A percentile compares a stretch with the other conserved stretches of the same genome.
phyloP scores from a whole-genome alignment of 345 rosid genomes.

The Aquilaria yunnanensis region DNA sequence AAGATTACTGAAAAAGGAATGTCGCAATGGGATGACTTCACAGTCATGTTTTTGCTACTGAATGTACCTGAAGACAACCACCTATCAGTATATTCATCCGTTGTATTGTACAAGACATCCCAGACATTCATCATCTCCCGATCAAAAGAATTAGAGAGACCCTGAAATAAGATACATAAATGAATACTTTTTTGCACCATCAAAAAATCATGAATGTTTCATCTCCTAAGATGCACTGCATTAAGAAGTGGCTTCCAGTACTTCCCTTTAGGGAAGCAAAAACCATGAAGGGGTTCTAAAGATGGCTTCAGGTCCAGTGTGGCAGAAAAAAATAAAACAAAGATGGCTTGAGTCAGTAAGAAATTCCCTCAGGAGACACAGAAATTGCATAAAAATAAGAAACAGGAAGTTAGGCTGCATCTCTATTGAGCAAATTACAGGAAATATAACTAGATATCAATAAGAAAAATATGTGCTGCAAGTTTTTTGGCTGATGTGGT shows the following conservation, averaged over 20 bases:
- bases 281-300: background rate
- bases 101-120: conserved; percentile 62
- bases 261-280: conserved; percentile 1
- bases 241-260: background rate
- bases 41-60: background rate
- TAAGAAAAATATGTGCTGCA: too few relatives aligned
- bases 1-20: background rate
- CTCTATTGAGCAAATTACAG: too few relatives aligned
- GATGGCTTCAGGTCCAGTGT: too few relatives aligned
- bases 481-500: too few relatives aligned
- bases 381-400: too few relatives aligned
- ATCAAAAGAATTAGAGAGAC: conserved; percentile 44
- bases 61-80: conserved; percentile 81
- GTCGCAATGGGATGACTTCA: conserved; percentile 4
- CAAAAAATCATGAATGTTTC: background rate
- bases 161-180: conserved; percentile 43
- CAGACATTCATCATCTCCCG: conserved; percentile 32
- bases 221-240: background rate
- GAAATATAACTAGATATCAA: too few relatives aligned
- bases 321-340: background rate
- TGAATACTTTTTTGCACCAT: background rate
- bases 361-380: too few relatives aligned
- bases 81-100: conserved; percentile 71
- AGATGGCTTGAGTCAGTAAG: too few relatives aligned
- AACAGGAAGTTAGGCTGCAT: too few relatives aligned